Evolutionary conservation across 768 basidiomycete species (phyloP), one percentile per base, ranked within the genome.

Genomic region (Trichaptum fuscoviolaceum): DNA sequence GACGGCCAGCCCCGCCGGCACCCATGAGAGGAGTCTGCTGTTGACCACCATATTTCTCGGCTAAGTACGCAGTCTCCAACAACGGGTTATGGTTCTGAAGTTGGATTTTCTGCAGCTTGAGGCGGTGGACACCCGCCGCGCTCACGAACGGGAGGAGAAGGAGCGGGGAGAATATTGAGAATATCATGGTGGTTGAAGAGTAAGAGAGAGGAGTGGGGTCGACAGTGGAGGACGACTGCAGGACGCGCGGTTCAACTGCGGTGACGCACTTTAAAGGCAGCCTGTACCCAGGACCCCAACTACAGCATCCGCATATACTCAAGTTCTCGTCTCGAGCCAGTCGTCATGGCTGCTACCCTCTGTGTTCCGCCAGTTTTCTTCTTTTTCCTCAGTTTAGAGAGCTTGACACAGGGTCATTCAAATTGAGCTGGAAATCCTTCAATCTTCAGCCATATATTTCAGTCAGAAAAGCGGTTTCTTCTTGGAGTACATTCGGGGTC

Each of bases 21-120:
- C 92, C 93, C 71, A 90, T 80, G 65, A 95, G 79, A 64, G 91
- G 91, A 63, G 84, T 71, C 69, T 85, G 80, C 69, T 77, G 77
- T 72, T 84, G 82, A 64, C 81, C 85, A 64, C 92, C 88, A 83
- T 99, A 97, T 83, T 99, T 99, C 83, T 94, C 86, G n/a, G 90
- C 88, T 66, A 99, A 90, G 76, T 92, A 94, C 24, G 90, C 91
- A 59, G 86, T 85, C 79, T 93, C 90, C 62, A 93, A 80, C 26
- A 82, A 75, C 24, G 90, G 87, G 67, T 88, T 88, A 73, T 81
- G 83, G 17, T 80, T 76, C n/a, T 80, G 81, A 57, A 83, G 80
- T 20, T 90, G 84, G 1, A 96, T 74, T 81, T 97, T 97, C 78
- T 94, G 86, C 34, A 98, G 88, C 77, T 95, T 95, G 76, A 97